Evolutionary conservation across 306 rosid genomes (phyloP).

Genomic region (Vigna trinervia): DNA sequence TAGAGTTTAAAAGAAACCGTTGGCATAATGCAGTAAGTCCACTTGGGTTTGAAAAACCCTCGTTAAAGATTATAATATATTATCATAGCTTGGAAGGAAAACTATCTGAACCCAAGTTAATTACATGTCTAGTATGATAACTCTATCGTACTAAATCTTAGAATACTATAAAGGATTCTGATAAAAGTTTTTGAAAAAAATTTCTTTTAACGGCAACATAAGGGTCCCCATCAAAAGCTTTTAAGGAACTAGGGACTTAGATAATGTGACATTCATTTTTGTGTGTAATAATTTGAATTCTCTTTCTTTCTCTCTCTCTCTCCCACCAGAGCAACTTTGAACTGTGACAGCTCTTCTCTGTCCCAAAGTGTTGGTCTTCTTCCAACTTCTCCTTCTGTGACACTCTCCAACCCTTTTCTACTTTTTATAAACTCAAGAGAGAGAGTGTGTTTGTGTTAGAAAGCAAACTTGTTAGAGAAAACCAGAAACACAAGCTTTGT

Average conservation of each 20-base stretch:
- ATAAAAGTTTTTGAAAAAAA: neutral
- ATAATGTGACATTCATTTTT: neutral
- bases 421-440: neutral
- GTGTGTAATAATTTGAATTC: slow-evolving; percentile 63
- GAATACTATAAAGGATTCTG: neutral
- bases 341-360: slow-evolving; percentile 77
- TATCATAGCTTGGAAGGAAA: neutral
- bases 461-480: slow-evolving; percentile 1
- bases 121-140: neutral
- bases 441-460: neutral
- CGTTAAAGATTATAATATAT: neutral
- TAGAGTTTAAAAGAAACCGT: neutral
- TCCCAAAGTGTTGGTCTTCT: slow-evolving; percentile 58
- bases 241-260: neutral
- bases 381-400: neutral
- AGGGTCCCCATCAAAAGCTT: slow-evolving; percentile 43
- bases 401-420: slow-evolving; percentile 2
- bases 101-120: neutral
- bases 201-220: slow-evolving; percentile 36
- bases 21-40: neutral
- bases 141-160: neutral
- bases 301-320: slow-evolving; percentile 39
- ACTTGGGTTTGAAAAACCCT: neutral
- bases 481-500: slow-evolving; percentile 6
- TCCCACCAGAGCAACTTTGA: slow-evolving; percentile 48